phyloP scores from a whole-genome alignment of 1,284 basidiomycete genomes.

The Pholiota adiposa region DNA sequence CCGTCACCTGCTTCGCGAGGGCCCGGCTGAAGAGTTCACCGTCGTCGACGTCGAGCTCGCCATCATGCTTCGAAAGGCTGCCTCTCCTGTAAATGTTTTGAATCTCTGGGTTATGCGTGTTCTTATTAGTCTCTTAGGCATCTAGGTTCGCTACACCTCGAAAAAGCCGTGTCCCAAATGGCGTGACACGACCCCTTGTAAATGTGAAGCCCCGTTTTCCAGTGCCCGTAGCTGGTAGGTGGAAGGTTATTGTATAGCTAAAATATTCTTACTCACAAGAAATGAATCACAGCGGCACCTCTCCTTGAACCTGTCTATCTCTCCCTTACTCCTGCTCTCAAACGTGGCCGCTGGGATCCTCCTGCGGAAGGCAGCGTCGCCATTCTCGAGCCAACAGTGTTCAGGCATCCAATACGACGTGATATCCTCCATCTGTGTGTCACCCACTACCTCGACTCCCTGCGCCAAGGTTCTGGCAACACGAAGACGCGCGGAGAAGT shows the following conservation, averaged over 20 bases:
- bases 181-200: constrained; percentile 22
- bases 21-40: constrained; percentile 6
- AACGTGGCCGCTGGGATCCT: constrained; percentile 42
- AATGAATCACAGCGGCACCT: constrained; percentile 43
- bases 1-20: constrained; percentile 17
- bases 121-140: constrained; percentile 15
- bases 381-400: constrained; percentile 82
- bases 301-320: constrained; percentile 58
- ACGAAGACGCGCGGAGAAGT: constrained; percentile 95
- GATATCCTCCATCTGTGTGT: constrained; percentile 96
- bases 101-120: background rate
- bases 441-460: constrained; percentile 85
- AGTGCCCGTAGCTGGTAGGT: constrained; percentile 24
- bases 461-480: constrained; percentile 88
- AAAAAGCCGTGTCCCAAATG: constrained; percentile 16
- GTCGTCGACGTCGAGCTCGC: constrained; percentile 10
- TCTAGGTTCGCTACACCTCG: constrained; percentile 17
- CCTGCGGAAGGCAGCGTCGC: constrained; percentile 57
- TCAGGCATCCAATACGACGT: constrained; percentile 84
- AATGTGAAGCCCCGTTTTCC: constrained; percentile 21
- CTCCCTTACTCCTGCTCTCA: constrained; percentile 60
- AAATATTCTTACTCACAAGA: too few relatives aligned
- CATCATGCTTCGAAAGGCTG: constrained; percentile 27
- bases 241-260: too few relatives aligned
- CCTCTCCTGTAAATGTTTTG: constrained; percentile 23